Base-by-base conservation (phyloP, 2,329 filamentous ascomycete genomes). In the Cladosporium sp. region DNA sequence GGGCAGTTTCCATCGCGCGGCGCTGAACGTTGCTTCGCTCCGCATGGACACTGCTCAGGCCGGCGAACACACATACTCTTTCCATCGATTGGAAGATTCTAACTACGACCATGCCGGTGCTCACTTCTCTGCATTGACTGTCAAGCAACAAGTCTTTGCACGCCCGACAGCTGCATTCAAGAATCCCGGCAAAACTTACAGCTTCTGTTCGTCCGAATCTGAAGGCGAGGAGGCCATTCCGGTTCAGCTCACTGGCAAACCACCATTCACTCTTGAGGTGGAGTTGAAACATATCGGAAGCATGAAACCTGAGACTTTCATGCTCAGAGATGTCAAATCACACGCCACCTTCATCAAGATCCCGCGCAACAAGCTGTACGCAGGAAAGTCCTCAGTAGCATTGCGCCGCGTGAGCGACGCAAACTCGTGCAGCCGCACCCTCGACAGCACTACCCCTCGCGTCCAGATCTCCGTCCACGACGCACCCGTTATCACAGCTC, bases 401-500 rank as follows among this genome's bases (percentile, higher is more conserved):
- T 93, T 99, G 69, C 91, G 92, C 71, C 93, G 93, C 72, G 91
- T 99, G 36, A 90, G 91, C 70, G 95, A 99, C 76, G 87, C 89
- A 5, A 88, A 90, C 60, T 93, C 93, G 65, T 99, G 95, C 78
- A 90, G 93, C 76, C 88, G 90, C 70, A 91, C 89, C 70, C 89
- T 89, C 56, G 89, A 92, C 65, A 73, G 71, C 63, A 73, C 74
- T 7, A 85, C 88, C 0, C 90, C 92, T 0, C 88, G 91, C 10
- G 92, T 99, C 18, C 91, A 96, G 73, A 91, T 99, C 58, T 90
- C 94, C 67, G 91, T 99, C 8, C 96, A 93, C 72, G 93, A 98
- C 72, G 92, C 95, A 0, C 95, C 95, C 1, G 91, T 91, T 7
- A 96, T 98, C 72, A 91, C 93, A 66, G 88, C 94, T 3, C 84